Conservation (phyloP, 2,329 filamentous ascomycete genomes). For the Penicillium polonicum region DNA sequence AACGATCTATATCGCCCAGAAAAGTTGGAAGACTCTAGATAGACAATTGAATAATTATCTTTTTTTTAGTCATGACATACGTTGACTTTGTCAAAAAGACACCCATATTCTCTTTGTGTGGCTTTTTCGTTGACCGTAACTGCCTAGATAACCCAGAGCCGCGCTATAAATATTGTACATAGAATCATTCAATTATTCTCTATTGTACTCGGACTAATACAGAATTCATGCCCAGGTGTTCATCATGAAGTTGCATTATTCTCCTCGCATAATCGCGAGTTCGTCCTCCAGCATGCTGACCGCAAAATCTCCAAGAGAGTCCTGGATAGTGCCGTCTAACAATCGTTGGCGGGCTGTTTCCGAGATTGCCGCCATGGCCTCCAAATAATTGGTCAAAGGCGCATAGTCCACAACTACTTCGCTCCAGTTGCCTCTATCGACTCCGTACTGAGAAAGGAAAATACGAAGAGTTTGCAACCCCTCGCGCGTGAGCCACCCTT, state of each 20-base stretch:
- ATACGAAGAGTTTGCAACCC: conserved; percentile 36
- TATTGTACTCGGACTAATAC: not conserved
- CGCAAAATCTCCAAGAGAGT: conserved; percentile 37
- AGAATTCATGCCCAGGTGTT: not conserved
- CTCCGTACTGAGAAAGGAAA: conserved; percentile 40
- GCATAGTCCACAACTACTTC: conserved; percentile 34
- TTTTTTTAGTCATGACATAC: not conserved
- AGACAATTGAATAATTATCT: not conserved
- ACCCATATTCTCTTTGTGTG: not conserved
- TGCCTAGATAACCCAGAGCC: not conserved
- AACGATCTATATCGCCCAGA: not conserved
- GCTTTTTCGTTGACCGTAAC: not conserved
- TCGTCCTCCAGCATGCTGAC: conserved; percentile 40
- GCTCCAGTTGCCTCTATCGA: conserved; percentile 45
- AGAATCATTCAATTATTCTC: not conserved
- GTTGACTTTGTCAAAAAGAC: not conserved
- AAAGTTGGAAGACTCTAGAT: not conserved
- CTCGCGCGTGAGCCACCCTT: conserved; percentile 35
- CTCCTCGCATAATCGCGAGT: conserved; percentile 33
- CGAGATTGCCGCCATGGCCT: conserved; percentile 32
- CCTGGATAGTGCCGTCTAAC: conserved; percentile 33
- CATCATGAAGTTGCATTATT: conserved; percentile 10
- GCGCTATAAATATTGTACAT: not conserved
- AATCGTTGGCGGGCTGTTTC: conserved; percentile 27
- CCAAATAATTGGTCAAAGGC: conserved; percentile 39